phyloP scores from a whole-genome alignment of 192 early-diverging fungal genomes.

The Jimgerdemannia lactiflua region DNA sequence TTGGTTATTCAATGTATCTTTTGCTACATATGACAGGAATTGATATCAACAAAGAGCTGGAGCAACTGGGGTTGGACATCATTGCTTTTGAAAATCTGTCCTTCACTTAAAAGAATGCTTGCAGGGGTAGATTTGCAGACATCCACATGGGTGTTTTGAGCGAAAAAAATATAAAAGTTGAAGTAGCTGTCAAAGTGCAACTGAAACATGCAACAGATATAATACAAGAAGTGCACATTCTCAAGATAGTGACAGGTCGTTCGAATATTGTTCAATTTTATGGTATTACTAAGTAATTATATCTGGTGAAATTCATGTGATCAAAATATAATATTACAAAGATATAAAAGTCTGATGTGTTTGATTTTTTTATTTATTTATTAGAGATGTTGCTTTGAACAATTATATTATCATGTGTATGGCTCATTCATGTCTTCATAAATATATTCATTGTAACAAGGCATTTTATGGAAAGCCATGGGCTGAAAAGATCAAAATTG shows the following conservation, averaged over 20 bases:
- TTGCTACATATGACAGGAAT: neutral
- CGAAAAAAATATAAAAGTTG: neutral
- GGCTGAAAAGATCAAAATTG: neutral
- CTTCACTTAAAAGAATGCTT: neutral
- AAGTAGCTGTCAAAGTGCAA: neutral
- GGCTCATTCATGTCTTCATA: neutral
- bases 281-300: neutral
- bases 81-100: neutral
- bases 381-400: neutral
- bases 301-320: neutral
- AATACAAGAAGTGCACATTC: neutral
- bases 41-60: neutral
- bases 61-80: neutral
- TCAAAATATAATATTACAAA: neutral
- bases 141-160: neutral
- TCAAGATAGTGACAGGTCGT: neutral
- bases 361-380: neutral
- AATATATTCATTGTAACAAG: neutral
- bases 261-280: neutral
- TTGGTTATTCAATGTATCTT: neutral
- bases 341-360: neutral
- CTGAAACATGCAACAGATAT: neutral
- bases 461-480: neutral
- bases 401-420: neutral
- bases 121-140: neutral